Evolutionary conservation across 2,329 filamentous ascomycete genomes (phyloP), one percentile per base, ranked within the genome.

Genomic region (Clonostachys chloroleuca): DNA sequence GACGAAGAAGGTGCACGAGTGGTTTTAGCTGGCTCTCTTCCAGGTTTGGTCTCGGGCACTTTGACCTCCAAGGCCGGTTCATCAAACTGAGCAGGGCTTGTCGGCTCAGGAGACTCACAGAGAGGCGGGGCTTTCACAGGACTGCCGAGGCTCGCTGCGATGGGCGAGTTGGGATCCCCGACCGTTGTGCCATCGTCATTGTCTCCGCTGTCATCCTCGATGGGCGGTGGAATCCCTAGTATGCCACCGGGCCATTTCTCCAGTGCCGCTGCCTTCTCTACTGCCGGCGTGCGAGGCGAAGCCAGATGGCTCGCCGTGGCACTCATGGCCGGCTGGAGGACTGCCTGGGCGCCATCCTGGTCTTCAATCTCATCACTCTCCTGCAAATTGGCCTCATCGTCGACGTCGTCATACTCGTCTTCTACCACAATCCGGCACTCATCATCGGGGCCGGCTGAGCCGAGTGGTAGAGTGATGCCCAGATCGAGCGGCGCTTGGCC

Each of bases 281-380:
- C 69, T 5, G 78, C 78, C 6, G 80, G 76, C 1, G 78, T 83
- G 47, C 67, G 73, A 6, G 72, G 65, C 5, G 77, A 74, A 12
- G 78, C 77, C 37, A 83, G 65, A 42, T 78, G 74, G 5, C 77
- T 78, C 9, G 80, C 81, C 18, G 69, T 68, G 7, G 72, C 70
- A 58, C 79, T 83, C 52, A 85, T 73, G 20, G 79, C 71, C 3
- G 79, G 78, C 57, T 81, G 80, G 44, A 85, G 70, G 42, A 83
- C 72, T 8, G 78, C 80, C 53, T 81, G 77, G 5, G 76, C 80
- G 52, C 78, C 78, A 55, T 83, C 78, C 48, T 77, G 68, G 42
- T 77, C 73, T 6, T 39, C 17, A 18, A 39, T 39, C 44, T 57
- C 59, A 24, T 63, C 54, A 16, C 59, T 56, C 2, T 30, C 24